Base-by-base conservation (phyloP, 768 basidiomycete genomes). In the Cystobasidium tubakii region DNA sequence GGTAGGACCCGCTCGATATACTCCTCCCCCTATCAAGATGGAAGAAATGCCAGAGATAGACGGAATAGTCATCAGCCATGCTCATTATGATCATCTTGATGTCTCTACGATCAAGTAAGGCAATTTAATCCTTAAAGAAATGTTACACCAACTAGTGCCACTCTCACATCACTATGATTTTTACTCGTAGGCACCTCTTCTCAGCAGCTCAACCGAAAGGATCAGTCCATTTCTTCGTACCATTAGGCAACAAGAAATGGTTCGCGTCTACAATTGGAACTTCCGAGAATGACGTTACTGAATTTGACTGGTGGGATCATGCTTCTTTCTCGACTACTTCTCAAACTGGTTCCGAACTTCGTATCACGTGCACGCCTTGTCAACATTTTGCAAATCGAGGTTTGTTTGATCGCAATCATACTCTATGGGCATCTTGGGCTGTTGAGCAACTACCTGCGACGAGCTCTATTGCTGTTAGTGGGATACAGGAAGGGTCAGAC, bases 381-480 rank as follows among this genome's bases (percentile, higher is more conserved):
- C 89, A 90, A 79, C 89, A 90, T 80, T 84, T 85, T 75, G 85
- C 86, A 1, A 85, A 84, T 1, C 83, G 88, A 54, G 79, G 81
- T 0, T 36, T 84, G 1, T 81, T 82, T 54, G 88, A 89, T 79
- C 80, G 83, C 60, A 86, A 84, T 80, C 84, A 84, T 71, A 83
- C 85, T 0, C 83, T 89, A 10, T 90, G 89, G 89, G 84, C 86
- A 0, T 85, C 85, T 43, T 90, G 88, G 88, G 85, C 83, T 46
- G 80, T 89, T 25, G 84, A 87, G 77, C 76, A 60, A 34, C 12
- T 60, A 17, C 57, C 57, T n/a, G n/a, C n/a, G n/a, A n/a, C n/a
- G 4, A 60, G 67, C n/a, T 53, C 13, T 17, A 21, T 25, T 10
- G 29, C 50, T 1, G 13, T n/a, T 4, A 46, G 60, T n/a, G n/a